Evolutionary conservation across 208 protist genomes (phyloP), one percentile per base, ranked within the genome.

Genomic region (Wallacemonas sp.): DNA sequence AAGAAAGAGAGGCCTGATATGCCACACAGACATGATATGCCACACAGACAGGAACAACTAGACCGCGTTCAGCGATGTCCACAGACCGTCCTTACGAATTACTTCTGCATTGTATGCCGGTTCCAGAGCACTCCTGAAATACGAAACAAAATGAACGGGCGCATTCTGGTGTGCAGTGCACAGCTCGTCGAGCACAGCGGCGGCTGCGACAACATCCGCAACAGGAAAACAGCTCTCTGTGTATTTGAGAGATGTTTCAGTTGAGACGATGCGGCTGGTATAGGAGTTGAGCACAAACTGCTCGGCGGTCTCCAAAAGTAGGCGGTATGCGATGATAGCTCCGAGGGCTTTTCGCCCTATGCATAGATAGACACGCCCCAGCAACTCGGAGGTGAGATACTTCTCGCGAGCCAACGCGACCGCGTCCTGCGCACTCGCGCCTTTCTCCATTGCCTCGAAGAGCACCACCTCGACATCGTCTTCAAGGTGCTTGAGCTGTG

Each of bases 381-480:
- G n/a, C 8, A 38, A 30, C 2, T 5, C 29, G 4, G 26, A 19
- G 12, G 29, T 11, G 23, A 58, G 5, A 30, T 41, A 58, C 29
- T 21, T 6, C 12, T 58, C 30, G 5, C n/a, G 52, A 2, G 52
- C 32, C 30, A 58, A 4, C 12, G 26, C 32, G 29, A 58, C 14
- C 30, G 38, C 32, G 38, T 58, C 32, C 3, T 8, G 3, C 0
- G 32, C 52, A 58, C 32, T 58, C 21, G 30, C 47, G 33, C 48
- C 41, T 21, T 71, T 55, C 41, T 80, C 75, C 30, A 92, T 48
- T 38, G 56, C 46, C 36, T 84, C 74, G 48, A 90, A 74, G 32
- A 83, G 78, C 29, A 61, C 24, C 11, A 90, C 41, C 43, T 90
- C 84, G 30, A 81, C 61, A 62, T 93, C 87, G 0, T 49, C 46